A percentile compares a stretch with the other conserved stretches of the same genome.
Conservation (phyloP, 352 stramenopile species). For the Phytophthora capsici region DNA sequence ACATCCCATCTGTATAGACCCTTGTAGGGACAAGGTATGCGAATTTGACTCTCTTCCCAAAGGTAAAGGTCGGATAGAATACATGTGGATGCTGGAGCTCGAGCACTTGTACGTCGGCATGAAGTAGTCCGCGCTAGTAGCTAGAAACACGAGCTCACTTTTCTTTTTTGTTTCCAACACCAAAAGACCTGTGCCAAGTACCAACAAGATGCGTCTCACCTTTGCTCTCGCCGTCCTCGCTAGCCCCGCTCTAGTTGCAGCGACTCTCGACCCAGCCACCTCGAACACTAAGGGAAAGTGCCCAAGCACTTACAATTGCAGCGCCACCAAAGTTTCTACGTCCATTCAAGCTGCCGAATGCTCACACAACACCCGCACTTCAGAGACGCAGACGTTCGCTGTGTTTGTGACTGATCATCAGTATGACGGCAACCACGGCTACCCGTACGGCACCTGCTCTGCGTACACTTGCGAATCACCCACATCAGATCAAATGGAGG, state of each 20-base stretch:
- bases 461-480: constrained; percentile 34
- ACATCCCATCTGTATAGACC: not conserved
- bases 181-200: constrained; percentile 2
- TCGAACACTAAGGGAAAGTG: constrained; percentile 35
- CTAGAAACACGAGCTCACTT: not conserved
- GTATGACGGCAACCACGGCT: constrained; percentile 40
- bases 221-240: constrained; percentile 25
- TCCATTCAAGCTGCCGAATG: constrained; percentile 47
- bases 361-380: constrained; percentile 44
- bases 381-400: constrained; percentile 34
- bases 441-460: constrained; percentile 39
- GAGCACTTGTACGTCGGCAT: not conserved
- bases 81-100: constrained; percentile 1
- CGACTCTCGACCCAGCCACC: constrained; percentile 26
- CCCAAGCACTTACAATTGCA: constrained; percentile 26
- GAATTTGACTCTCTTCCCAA: constrained; percentile 1
- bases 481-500: constrained; percentile 12
- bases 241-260: constrained; percentile 23
- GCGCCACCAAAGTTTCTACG: constrained; percentile 16
- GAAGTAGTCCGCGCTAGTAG: not conserved
- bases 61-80: constrained; percentile 5
- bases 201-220: constrained; percentile 24
- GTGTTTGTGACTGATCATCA: constrained; percentile 42
- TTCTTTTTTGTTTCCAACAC: not conserved
- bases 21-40: not conserved